These are phyloP conservation scores for Phytophthora pluvialis DNA, from an alignment of 352 stramenopile genomes.

Conservation along the genomic window DNA sequence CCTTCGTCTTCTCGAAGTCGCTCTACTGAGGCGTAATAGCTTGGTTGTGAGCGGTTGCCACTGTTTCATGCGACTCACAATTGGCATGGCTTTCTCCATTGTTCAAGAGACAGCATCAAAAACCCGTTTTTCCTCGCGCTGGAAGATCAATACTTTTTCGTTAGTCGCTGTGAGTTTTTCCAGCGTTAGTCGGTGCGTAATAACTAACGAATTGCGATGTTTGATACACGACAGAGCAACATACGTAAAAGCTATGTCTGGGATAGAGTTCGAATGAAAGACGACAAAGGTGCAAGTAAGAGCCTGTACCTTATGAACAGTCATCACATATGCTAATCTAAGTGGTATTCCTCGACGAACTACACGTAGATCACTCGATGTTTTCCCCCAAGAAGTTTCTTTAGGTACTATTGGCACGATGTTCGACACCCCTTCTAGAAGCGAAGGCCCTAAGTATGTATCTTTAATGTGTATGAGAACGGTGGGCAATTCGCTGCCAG, in stretches of 20 bases:
- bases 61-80: too few relatives aligned
- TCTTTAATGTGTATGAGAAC: neutral
- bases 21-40: too few relatives aligned
- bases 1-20: too few relatives aligned
- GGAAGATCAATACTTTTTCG: too few relatives aligned
- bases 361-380: neutral
- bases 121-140: too few relatives aligned
- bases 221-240: neutral
- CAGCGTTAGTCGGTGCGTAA: too few relatives aligned
- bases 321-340: conserved; percentile 11
- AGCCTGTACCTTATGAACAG: conserved; percentile 13
- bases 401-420: neutral
- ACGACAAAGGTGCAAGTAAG: neutral
- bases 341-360: conserved; percentile 5
- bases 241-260: neutral
- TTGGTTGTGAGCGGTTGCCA: too few relatives aligned
- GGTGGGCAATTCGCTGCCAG: neutral
- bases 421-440: neutral
- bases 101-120: too few relatives aligned
- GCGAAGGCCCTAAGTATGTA: neutral
- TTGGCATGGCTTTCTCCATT: too few relatives aligned
- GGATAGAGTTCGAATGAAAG: conserved; percentile 8
- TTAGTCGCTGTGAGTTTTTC: too few relatives aligned
- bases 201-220: too few relatives aligned
- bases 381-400: neutral